A percentile compares a stretch with the other conserved stretches of the same genome.
phyloP scores from a whole-genome alignment of 139 green algal genomes.

The Tetraselmis striata region DNA sequence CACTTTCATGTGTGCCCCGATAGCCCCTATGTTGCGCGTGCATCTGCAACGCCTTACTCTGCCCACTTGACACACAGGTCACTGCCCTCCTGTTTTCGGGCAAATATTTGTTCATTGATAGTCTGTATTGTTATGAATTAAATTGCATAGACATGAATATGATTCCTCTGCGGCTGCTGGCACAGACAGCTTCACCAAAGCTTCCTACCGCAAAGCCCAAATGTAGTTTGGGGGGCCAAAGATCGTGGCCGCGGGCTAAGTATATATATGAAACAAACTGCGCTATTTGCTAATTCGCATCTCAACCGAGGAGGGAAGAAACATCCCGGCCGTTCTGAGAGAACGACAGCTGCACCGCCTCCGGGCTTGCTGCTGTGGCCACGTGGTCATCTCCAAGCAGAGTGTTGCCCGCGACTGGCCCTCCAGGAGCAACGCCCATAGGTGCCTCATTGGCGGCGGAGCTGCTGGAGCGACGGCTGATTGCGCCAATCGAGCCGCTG shows the following conservation, averaged over 20 bases:
- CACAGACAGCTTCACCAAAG: background rate
- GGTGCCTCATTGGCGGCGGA: background rate
- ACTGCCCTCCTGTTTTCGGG: too few species aligned
- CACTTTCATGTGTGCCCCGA: too few species aligned
- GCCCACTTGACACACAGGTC: too few species aligned
- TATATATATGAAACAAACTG: too few species aligned
- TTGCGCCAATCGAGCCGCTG: background rate
- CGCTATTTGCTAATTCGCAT: too few species aligned
- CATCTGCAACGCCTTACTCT: too few species aligned
- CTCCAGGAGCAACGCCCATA: background rate
- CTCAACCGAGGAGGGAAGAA: background rate
- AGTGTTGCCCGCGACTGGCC: background rate
- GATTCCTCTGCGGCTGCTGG: background rate
- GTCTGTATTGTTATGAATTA: background rate
- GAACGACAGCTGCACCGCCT: background rate
- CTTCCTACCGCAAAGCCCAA: too few species aligned
- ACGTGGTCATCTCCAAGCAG: background rate
- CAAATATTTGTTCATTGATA: background rate
- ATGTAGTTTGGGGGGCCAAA: background rate
- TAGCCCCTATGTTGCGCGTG: too few species aligned
- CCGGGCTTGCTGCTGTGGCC: too few species aligned
- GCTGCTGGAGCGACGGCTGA: background rate
- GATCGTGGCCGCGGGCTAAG: too few species aligned
- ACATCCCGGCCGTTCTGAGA: background rate
- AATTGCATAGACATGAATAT: background rate